A percentile compares a stretch with the other conserved stretches of the same genome.
phyloP scores from a whole-genome alignment of 2,329 filamentous ascomycete genomes.

The Colletotrichum nymphaeae region DNA sequence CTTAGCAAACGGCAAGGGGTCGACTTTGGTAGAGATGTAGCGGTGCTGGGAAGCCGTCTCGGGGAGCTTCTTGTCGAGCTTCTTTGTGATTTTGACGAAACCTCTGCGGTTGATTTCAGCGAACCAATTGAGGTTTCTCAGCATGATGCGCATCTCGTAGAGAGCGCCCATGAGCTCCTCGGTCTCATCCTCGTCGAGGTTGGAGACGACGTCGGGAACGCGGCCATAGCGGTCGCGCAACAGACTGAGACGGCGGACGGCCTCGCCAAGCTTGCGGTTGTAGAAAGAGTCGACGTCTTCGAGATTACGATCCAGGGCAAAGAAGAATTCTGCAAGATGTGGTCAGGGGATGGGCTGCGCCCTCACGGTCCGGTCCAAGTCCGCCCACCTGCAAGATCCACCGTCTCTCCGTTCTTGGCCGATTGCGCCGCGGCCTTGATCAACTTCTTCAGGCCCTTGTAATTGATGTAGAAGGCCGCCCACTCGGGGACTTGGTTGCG shows the following conservation, averaged over 20 bases:
- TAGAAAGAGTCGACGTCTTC: slow-evolving; percentile 98
- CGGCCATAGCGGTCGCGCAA: slow-evolving; percentile 89
- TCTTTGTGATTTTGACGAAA: slow-evolving; percentile 99
- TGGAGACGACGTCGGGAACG: slow-evolving; percentile 74
- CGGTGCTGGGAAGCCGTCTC: slow-evolving; percentile 81
- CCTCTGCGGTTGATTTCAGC: slow-evolving; percentile 95
- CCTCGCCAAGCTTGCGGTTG: slow-evolving; percentile 93
- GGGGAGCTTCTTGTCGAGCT: slow-evolving; percentile 94
- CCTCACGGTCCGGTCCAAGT: slow-evolving; percentile 42
- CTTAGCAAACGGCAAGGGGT: slow-evolving; percentile 87
- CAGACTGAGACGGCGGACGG: slow-evolving; percentile 84
- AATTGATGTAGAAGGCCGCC: slow-evolving; percentile 87
- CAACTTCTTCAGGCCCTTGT: slow-evolving; percentile 93
- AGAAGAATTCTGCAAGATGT: slow-evolving; percentile 85
- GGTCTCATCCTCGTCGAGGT: slow-evolving; percentile 86
- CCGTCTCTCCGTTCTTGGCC: slow-evolving; percentile 75
- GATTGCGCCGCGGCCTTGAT: slow-evolving; percentile 83
- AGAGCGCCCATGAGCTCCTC: slow-evolving; percentile 93
- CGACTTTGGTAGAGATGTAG: slow-evolving; percentile 92
- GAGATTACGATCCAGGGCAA: slow-evolving; percentile 93
- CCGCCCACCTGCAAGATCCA: slow-evolving; percentile 89
- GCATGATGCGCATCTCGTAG: slow-evolving; percentile 85
- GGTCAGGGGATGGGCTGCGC: slow-evolving; percentile 51
- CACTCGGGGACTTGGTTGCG: slow-evolving; percentile 90
- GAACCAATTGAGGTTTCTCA: slow-evolving; percentile 97